Base-by-base conservation (phyloP, 1,284 basidiomycete species). In the Ustilago bromivora region DNA sequence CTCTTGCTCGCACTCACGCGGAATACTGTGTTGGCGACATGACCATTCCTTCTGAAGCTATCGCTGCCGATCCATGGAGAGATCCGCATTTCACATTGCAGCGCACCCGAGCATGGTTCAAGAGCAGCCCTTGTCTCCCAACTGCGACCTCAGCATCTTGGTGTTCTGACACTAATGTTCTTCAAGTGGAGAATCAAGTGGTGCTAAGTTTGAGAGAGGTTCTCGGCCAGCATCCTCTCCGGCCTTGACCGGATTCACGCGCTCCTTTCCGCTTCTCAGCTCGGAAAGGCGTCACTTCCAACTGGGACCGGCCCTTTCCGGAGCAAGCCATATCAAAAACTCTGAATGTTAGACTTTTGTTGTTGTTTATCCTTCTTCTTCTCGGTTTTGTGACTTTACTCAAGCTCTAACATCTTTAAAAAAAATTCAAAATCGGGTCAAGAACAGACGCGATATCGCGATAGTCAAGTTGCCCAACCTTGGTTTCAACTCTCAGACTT, bases 201-300 rank as follows among this genome's bases (percentile, higher is more conserved):
- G 49, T 12, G 36, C 23, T 31, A 36, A 34, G 17, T 28, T 9
- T 10, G 40, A 17, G 51, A 53, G 28, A 41, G 40, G 15, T 11
- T 36, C 36, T 51, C 49, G 49, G 32, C n/a, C 28, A 38, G 57
- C 46, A 54, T 19, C 32, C n/a, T 5, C 34, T 47, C 61, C 65
- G 71, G 61, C 61, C 41, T 60, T 40, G 49, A 62, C 61, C 71
- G 71, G 65, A 73, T 68, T 73, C 71, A 73, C 71, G 70, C 70
- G 66, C 70, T 66, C 53, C 54, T 66, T 62, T 59, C 57, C 61
- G 46, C 35, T 51, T 15, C 31, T 54, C 19, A 58, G 15, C 54
- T 46, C 19, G 36, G 31, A 28, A 63, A 56, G 32, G 64, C 61
- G 61, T 43, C 46, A 56, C 61, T 58, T 19, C n/a, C 34, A 54